These are phyloP conservation scores for Magnolia sinica DNA, from an alignment of 164 flowering plant species.

Conservation along the genomic window DNA sequence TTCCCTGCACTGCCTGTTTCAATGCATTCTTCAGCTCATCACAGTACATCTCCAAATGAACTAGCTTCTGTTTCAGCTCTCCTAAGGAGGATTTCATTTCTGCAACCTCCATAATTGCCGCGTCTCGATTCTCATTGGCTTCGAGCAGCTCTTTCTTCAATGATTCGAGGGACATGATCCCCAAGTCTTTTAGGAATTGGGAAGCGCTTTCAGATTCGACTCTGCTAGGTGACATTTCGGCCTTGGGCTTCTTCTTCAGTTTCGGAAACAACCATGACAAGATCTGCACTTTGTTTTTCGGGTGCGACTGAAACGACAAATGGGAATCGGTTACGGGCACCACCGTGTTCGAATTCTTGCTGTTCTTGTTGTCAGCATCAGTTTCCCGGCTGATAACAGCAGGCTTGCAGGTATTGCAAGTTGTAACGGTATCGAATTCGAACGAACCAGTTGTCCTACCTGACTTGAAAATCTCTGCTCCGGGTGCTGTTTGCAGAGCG, in stretches of 20 bases:
- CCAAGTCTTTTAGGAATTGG: conserved; percentile 49
- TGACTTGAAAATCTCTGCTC: conserved; percentile 40
- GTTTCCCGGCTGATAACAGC: conserved; percentile 45
- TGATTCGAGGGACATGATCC: conserved; percentile 53
- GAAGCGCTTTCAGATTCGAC: conserved; percentile 62
- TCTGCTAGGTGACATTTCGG: conserved; percentile 47
- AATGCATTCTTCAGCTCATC: conserved; percentile 72
- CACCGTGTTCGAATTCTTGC: conserved; percentile 35
- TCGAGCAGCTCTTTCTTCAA: conserved; percentile 71
- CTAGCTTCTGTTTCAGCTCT: conserved; percentile 64
- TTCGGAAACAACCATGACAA: conserved; percentile 68
- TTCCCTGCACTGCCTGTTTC: conserved; percentile 43
- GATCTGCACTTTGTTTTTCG: conserved; percentile 42
- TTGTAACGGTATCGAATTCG: conserved; percentile 52
- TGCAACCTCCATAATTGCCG: conserved; percentile 63
- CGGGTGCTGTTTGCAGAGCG: conserved; percentile 46
- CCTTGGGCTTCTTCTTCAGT: conserved; percentile 69
- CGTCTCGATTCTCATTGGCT: conserved; percentile 67
- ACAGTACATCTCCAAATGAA: conserved; percentile 71
- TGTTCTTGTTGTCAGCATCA: conserved; percentile 25
- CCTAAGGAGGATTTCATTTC: conserved; percentile 79
- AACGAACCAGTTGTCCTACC: conserved; percentile 55
- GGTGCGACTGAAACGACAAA: conserved; percentile 39
- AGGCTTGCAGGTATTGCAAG: conserved; percentile 64
- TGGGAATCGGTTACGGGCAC: conserved; percentile 66